Evolutionary conservation across 2,329 filamentous ascomycete genomes (phyloP).

Genomic region (Phoma sp.): DNA sequence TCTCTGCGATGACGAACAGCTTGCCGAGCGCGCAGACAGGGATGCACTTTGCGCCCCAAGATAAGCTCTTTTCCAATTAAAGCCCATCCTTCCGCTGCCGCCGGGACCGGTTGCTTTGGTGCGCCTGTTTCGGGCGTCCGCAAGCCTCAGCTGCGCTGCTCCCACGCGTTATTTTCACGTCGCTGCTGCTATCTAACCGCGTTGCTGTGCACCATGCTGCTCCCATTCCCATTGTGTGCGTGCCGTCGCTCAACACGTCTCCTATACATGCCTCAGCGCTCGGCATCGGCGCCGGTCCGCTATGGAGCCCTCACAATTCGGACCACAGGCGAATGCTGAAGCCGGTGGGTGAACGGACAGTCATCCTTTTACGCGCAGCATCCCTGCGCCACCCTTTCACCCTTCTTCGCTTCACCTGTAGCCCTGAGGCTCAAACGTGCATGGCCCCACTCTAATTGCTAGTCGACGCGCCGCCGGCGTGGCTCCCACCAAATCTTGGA

Average conservation of each 20-base stretch:
- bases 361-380: constrained; percentile 11
- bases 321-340: constrained; percentile 5
- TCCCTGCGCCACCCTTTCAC: constrained; percentile 2
- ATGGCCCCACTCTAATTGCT: background rate
- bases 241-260: background rate
- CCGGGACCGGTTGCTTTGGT: background rate
- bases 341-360: constrained; percentile 5
- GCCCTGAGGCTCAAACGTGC: constrained; percentile 9
- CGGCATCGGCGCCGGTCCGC: constrained; percentile 14
- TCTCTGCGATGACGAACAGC: constrained; percentile 38
- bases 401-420: constrained; percentile 1
- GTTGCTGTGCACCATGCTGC: background rate
- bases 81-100: constrained; percentile 1
- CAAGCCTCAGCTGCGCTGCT: background rate
- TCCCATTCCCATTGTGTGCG: background rate
- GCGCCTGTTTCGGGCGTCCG: background rate
- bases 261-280: background rate
- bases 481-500: background rate
- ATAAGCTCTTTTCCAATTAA: constrained; percentile 17
- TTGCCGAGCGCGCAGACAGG: constrained; percentile 12
- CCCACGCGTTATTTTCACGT: background rate
- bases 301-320: background rate
- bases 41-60: constrained; percentile 7
- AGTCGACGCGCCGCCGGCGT: constrained; percentile 3
- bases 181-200: background rate